Conservation (phyloP, 441 rosid genomes). For the Cnidoscolus chayamansa region DNA sequence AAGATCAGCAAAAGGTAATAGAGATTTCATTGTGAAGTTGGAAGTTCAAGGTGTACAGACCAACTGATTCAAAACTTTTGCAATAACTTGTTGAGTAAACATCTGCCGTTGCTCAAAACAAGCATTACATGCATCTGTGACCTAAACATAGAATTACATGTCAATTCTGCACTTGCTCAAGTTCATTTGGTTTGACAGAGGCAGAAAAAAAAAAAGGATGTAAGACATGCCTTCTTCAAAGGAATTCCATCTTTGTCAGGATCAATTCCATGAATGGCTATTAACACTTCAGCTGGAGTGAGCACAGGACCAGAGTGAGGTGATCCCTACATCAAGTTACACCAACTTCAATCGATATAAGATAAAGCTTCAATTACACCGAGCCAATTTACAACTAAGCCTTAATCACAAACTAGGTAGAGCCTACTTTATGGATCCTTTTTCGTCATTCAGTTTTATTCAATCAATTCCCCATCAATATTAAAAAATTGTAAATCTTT, state of each 20-base stretch:
- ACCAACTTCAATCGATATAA: conserved; percentile 14
- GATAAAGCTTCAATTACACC: conserved; percentile 12
- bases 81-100: conserved; percentile 95
- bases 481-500: no score
- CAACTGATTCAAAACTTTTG: conserved; percentile 96
- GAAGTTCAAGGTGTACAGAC: conserved; percentile 41
- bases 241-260: conserved; percentile 91
- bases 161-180: conserved; percentile 20
- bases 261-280: conserved; percentile 91
- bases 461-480: no score
- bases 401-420: not conserved
- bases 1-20: conserved; percentile 17
- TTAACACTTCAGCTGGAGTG: conserved; percentile 81
- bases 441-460: no score
- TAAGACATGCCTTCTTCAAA: conserved; percentile 66
- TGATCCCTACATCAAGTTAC: conserved; percentile 53
- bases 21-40: conserved; percentile 19
- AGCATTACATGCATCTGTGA: conserved; percentile 94
- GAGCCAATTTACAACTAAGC: not conserved
- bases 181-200: conserved; percentile 9
- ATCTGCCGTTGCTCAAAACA: conserved; percentile 88
- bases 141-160: conserved; percentile 44
- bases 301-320: conserved; percentile 66
- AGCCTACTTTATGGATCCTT: not conserved
- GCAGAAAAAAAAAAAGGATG: conserved; percentile 8